Percentiles rank a stretch among this genome's conserved stretches.
Conservation (phyloP, 768 basidiomycete genomes). For the Rhodotorula kratochvilovae region DNA sequence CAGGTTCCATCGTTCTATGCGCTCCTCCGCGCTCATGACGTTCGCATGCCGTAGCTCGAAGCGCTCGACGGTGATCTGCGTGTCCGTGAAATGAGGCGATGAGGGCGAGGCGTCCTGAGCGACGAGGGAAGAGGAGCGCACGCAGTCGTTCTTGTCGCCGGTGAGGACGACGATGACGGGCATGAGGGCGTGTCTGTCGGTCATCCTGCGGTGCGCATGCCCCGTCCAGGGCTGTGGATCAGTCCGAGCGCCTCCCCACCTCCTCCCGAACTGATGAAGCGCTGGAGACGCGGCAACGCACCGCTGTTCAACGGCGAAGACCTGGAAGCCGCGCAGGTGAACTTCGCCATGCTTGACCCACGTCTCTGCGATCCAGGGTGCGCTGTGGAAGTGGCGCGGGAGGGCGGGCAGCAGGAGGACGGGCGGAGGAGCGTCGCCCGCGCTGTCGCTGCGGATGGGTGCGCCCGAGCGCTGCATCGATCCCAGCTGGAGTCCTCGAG, state of each 20-base stretch:
- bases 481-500: too few species aligned
- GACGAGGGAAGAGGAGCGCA: background rate
- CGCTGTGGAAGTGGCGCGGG: background rate
- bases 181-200: background rate
- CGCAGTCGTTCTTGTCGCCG: constrained; percentile 11
- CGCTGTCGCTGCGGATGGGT: too few species aligned
- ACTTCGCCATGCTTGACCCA: background rate
- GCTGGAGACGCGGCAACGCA: background rate
- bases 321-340: background rate
- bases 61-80: background rate
- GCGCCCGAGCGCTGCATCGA: too few species aligned
- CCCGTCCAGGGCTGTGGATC: too few species aligned
- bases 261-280: background rate
- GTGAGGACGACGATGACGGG: constrained; percentile 14
- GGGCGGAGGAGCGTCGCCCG: background rate
- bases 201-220: background rate
- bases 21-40: background rate
- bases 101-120: background rate
- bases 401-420: background rate
- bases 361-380: background rate
- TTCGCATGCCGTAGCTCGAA: background rate
- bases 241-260: background rate
- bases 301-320: constrained; percentile 9
- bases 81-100: too few species aligned
- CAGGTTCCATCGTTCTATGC: background rate